phyloP scores from a whole-genome alignment of 345 rosid species.

The Eutrema yunnanense region DNA sequence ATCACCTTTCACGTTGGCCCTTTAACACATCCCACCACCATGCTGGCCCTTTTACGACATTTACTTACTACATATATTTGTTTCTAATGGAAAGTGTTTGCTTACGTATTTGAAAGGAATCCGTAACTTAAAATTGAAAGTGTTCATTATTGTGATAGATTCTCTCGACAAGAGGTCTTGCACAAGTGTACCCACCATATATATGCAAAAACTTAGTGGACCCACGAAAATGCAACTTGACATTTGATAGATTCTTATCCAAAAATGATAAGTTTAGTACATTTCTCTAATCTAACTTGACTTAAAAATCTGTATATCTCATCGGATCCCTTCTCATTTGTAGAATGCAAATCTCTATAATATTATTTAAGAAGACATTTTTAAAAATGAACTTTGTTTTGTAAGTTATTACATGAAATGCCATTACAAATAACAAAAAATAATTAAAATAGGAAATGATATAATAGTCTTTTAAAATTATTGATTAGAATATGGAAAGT shows the following conservation, averaged over 20 bases:
- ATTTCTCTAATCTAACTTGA: slow-evolving; percentile 8
- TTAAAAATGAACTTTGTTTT: too few species aligned
- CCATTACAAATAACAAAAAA: too few species aligned
- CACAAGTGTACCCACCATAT: background rate
- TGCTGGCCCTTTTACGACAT: too few species aligned
- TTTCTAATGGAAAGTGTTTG: background rate
- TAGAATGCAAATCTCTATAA: background rate
- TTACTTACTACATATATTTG: background rate
- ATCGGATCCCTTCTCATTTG: slow-evolving; percentile 5
- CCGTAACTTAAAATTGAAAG: background rate
- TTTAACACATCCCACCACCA: background rate
- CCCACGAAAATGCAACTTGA: slow-evolving; percentile 24
- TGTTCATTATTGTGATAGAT: background rate
- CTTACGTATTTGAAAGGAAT: background rate
- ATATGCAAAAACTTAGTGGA: background rate
- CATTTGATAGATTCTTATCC: slow-evolving; percentile 20
- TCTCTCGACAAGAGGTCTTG: background rate
- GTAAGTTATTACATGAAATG: too few species aligned
- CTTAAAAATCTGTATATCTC: background rate
- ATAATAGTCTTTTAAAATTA: too few species aligned
- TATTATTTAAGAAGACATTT: too few species aligned
- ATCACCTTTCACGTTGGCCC: background rate
- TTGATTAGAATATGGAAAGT: too few species aligned
- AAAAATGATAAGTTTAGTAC: slow-evolving; percentile 7
- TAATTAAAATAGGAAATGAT: too few species aligned